A percentile compares a stretch with the other conserved stretches of the same genome.
These are phyloP conservation scores for Spathaspora girioi DNA, from an alignment of 805 yeast species.

Conservation along the genomic window DNA sequence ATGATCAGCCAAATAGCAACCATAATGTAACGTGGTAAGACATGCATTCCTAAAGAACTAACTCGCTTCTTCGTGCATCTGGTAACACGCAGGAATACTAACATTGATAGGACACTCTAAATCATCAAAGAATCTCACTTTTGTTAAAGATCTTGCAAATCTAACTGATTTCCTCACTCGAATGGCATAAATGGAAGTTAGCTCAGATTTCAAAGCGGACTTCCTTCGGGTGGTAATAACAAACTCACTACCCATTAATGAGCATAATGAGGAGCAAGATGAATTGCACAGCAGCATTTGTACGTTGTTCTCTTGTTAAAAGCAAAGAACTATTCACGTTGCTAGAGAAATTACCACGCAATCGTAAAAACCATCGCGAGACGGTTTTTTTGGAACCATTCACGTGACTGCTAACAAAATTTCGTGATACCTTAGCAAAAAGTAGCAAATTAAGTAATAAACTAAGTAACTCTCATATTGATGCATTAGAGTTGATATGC, in stretches of 20 bases:
- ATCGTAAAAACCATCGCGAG: too few relatives aligned
- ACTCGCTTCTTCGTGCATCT: neutral
- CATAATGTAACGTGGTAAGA: too few relatives aligned
- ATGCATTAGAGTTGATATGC: too few relatives aligned
- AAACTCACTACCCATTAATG: neutral
- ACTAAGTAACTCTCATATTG: too few relatives aligned
- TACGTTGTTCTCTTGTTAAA: too few relatives aligned
- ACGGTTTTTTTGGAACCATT: too few relatives aligned
- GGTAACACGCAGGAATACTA: neutral
- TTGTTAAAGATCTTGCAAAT: neutral
- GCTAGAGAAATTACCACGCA: neutral
- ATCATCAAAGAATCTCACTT: neutral
- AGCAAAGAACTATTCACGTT: too few relatives aligned
- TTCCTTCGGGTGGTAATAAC: neutral
- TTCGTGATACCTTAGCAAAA: too few relatives aligned
- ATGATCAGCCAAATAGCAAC: too few relatives aligned
- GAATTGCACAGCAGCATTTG: neutral
- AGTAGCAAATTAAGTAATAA: too few relatives aligned
- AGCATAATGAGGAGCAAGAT: neutral
- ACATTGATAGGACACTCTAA: neutral
- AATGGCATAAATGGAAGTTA: neutral
- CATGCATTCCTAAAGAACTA: neutral
- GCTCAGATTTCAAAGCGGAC: neutral
- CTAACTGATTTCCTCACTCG: neutral
- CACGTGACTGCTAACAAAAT: too few relatives aligned